Base-by-base conservation (phyloP, 1,284 basidiomycete species). In the Bjerkandera adusta region DNA sequence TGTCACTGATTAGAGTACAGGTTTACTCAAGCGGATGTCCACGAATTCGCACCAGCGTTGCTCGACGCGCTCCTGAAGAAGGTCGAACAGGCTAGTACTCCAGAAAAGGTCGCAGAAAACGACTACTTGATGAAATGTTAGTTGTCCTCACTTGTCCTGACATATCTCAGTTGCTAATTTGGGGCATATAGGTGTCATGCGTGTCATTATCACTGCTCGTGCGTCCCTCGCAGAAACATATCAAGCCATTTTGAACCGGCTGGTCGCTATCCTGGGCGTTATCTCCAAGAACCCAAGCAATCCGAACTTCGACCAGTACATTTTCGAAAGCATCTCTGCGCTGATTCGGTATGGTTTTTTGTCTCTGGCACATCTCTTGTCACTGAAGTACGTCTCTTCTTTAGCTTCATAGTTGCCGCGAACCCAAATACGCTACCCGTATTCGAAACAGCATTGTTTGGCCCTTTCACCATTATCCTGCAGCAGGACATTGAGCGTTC, bases 221-320 rank as follows among this genome's bases (percentile, higher is more conserved):
- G 83, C 92, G 58, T 77, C 82, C 3, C 73, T 98, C 33, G 83
- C 76, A 0, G 81, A 88, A 0, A 75, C 70, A 2, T 87, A 86
- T 58, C 76, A 84, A 49, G 72, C 69, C n/a, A 77, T 88, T 8
- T 75, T 99, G 2, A 70, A 67, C 35, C 85, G 89, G 16, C 77
- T 99, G 2, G 87, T 94, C 43, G 69, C 68, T 33, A 96, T 98
- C 57, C 74, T 98, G 5, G 83, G 84, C 13, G 79, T 89, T 50
- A 95, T 97, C 57, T 89, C 88, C 54, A 92, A 90, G 70, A 99
- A 99, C 63, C 96, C 97, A 11, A 93, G 89, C 66, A 99, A 99
- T 67, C 96, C 97, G 0, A 85, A 89, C 54, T 99, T 99, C 69
- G 95, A 95, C 65, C 97, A 99, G 63, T 97, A 93, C 63, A 89